A percentile compares a stretch with the other conserved stretches of the same genome.
Evolutionary conservation across 164 flowering plant species (phyloP).

Genomic region (Dillenia turbinata): DNA sequence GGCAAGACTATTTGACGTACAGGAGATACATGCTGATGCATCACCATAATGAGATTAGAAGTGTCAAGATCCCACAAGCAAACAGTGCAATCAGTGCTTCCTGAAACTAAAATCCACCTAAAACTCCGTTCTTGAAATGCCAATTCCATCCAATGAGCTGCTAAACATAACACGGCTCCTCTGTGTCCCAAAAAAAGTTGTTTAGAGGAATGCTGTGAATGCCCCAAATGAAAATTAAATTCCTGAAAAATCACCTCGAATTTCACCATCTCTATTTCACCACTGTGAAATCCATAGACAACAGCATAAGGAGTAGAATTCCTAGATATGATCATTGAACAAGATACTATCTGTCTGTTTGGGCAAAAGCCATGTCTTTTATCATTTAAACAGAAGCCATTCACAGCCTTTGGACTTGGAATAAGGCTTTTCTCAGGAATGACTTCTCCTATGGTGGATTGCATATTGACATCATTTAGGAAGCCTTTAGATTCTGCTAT

Average conservation of each 20-base stretch:
- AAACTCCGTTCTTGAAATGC: conserved; percentile 22
- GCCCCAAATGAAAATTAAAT: conserved; percentile 20
- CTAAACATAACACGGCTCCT: conserved; percentile 87
- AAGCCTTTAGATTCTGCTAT: conserved; percentile 10
- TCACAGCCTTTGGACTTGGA: conserved; percentile 10
- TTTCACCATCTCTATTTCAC: conserved; percentile 66
- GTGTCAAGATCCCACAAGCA: conserved; percentile 86
- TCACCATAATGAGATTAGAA: conserved; percentile 46
- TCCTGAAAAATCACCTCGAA: conserved; percentile 41
- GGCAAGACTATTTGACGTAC: conserved; percentile 85
- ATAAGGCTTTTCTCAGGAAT: conserved; percentile 12
- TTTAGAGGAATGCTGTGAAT: conserved; percentile 22
- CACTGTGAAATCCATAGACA: conserved; percentile 74
- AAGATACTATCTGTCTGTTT: conserved; percentile 47
- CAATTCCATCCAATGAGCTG: conserved; percentile 58
- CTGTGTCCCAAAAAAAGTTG: conserved; percentile 61
- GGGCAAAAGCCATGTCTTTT: conserved; percentile 6
- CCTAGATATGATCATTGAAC: conserved; percentile 81
- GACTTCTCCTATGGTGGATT: conserved; percentile 7
- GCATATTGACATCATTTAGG: neutral
- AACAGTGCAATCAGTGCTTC: conserved; percentile 85
- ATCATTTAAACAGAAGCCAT: conserved; percentile 13
- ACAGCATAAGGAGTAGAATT: conserved; percentile 62
- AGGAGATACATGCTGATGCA: conserved; percentile 95
- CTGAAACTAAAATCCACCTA: conserved; percentile 60